Evolutionary conservation across 2,329 filamentous ascomycete species (phyloP), one percentile per base, ranked within the genome.

Genomic region (Claviceps capensis): DNA sequence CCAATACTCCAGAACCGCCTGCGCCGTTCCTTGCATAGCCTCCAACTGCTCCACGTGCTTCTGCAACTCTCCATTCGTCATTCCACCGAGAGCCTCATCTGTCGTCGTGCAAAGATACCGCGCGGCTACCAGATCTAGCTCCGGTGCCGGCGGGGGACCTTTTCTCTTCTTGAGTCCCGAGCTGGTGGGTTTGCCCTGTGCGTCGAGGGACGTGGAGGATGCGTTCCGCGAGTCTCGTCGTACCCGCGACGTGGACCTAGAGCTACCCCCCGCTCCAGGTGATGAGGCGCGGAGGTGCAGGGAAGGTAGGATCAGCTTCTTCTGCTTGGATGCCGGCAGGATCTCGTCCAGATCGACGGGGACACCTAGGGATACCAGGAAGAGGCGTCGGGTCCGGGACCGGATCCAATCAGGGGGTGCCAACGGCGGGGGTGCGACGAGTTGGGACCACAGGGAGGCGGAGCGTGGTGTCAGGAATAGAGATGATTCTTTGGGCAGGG

Each of bases 371-470:
- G 90, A 96, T 51, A 98, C 90, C 43, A 98, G 81, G 66, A 98
- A 98, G 26, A 98, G 79, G 30, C 93, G 86, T 50, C 93, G 83
- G 60, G 95, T 98, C 49, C 90, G 87, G 50, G 89, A 95, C 57
- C 93, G 88, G 54, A 96, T 94, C 93, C 93, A 98, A 67, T 98
- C 93, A 0, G 93, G 91, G 5, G 93, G 93, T 62, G 95, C 89
- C 40, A 98, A 79, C 2, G 93, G 90, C 2, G 93, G 93, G 19
- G 93, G 91, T 2, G 91, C 91, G 34, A 96, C 88, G 4, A 98
- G 81, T 71, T 98, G 93, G 42, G 90, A 89, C 93, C 93, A 98
- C 37, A 98, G 75, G 0, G 93, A 96, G 52, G 87, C 83, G 55
- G 87, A 94, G 53, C 90, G 82, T 50, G 89, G 85, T 42, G 88